phyloP scores from a whole-genome alignment of 306 rosid genomes.

The Cucumis cinereus region DNA sequence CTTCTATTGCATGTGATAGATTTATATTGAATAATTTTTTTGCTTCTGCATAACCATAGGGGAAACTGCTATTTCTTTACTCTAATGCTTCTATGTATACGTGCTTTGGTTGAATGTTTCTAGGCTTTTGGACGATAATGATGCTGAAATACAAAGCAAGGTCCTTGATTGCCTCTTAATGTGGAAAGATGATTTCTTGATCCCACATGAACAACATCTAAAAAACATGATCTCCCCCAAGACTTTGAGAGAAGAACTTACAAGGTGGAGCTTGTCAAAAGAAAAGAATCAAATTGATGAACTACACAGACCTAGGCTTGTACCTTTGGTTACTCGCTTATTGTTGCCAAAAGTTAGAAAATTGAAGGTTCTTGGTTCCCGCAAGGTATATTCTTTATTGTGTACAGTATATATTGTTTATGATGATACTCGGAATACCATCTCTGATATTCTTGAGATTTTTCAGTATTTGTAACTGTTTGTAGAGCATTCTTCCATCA shows the following conservation, averaged over 20 bases:
- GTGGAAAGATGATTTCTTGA: conserved; percentile 71
- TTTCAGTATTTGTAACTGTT: neutral
- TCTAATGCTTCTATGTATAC: neutral
- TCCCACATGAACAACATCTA: conserved; percentile 54
- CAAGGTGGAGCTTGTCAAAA: conserved; percentile 76
- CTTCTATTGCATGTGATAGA: neutral
- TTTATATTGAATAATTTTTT: neutral
- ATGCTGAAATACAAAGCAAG: conserved; percentile 68
- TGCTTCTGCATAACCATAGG: too few species aligned
- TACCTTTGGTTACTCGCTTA: conserved; percentile 67
- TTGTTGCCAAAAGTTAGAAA: conserved; percentile 85
- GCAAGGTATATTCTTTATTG: conserved; percentile 43
- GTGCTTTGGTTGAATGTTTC: conserved; percentile 16
- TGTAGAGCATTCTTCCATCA: neutral
- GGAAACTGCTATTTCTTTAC: neutral
- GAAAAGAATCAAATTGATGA: conserved; percentile 55
- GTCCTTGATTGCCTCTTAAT: conserved; percentile 71
- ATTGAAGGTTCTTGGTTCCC: conserved; percentile 69
- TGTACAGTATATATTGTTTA: neutral
- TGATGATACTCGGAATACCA: neutral
- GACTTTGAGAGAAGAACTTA: conserved; percentile 70
- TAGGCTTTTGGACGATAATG: conserved; percentile 88
- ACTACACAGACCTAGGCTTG: conserved; percentile 49
- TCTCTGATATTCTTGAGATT: neutral
- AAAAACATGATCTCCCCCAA: conserved; percentile 45